A percentile compares a stretch with the other conserved stretches of the same genome.
phyloP scores from a whole-genome alignment of 2,329 filamentous ascomycete species.

The Rutstroemia sp. region DNA sequence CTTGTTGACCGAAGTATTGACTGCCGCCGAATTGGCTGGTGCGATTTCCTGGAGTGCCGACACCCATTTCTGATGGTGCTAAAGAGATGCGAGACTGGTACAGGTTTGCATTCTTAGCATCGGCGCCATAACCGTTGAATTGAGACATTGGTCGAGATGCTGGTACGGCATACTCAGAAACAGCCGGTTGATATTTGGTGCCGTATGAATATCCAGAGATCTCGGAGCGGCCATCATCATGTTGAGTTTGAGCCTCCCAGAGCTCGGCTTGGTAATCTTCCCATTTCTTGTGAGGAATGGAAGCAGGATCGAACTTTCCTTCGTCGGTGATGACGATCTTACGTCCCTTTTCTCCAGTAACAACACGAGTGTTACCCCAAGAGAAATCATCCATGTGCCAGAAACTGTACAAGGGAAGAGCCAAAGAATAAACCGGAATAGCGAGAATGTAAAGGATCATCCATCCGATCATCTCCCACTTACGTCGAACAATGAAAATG shows the following conservation, averaged over 20 bases:
- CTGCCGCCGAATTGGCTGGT: slow-evolving; percentile 29
- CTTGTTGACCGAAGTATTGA: slow-evolving; percentile 52
- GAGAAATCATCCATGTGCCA: slow-evolving; percentile 99
- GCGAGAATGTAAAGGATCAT: slow-evolving; percentile 94
- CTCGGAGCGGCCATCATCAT: slow-evolving; percentile 77
- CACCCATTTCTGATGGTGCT: slow-evolving; percentile 55
- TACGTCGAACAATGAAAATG: slow-evolving; percentile 92
- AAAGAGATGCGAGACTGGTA: slow-evolving; percentile 67
- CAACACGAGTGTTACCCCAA: slow-evolving; percentile 97
- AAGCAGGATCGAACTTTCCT: slow-evolving; percentile 90
- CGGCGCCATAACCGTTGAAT: slow-evolving; percentile 20
- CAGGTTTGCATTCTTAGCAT: slow-evolving; percentile 27
- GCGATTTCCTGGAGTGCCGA: slow-evolving; percentile 32
- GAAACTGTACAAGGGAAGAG: slow-evolving; percentile 86
- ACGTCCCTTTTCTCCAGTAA: slow-evolving; percentile 87
- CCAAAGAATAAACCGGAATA: slow-evolving; percentile 86
- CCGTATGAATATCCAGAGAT: slow-evolving; percentile 91
- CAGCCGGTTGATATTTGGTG: slow-evolving; percentile 64
- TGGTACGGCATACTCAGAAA: slow-evolving; percentile 64
- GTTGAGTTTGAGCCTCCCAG: slow-evolving; percentile 77
- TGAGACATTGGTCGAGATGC: slow-evolving; percentile 43
- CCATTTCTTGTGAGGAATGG: slow-evolving; percentile 97
- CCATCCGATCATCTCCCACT: slow-evolving; percentile 99
- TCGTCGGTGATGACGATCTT: slow-evolving; percentile 93
- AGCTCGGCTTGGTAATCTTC: slow-evolving; percentile 98